Percentiles rank a stretch among this genome's conserved stretches.
Conservation (phyloP, 2,329 filamentous ascomycete species). For the Cladosporium cucumerinum region DNA sequence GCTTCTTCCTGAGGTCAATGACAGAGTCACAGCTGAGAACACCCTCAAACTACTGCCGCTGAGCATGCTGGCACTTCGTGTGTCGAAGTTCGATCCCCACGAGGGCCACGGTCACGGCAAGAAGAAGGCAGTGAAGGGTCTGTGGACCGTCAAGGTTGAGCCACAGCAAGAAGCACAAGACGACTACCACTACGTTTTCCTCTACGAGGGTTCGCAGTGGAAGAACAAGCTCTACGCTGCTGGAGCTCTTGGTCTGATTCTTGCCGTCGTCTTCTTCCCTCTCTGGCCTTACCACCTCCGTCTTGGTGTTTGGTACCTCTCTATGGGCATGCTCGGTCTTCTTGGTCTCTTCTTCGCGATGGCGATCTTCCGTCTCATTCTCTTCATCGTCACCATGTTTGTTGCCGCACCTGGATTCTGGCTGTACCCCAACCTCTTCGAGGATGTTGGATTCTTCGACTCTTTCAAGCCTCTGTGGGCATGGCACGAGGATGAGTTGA, state of each 20-base stretch:
- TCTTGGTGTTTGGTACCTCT: constrained; percentile 94
- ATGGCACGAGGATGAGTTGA: constrained; percentile 67
- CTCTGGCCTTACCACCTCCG: constrained; percentile 90
- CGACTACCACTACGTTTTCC: constrained; percentile 92
- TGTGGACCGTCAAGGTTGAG: constrained; percentile 94
- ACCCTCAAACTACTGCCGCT: constrained; percentile 92
- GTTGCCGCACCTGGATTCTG: constrained; percentile 81
- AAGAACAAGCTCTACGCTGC: constrained; percentile 89
- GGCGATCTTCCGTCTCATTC: constrained; percentile 92
- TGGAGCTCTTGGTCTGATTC: constrained; percentile 77
- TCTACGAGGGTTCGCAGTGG: constrained; percentile 91
- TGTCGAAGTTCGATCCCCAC: constrained; percentile 76
- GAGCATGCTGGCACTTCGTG: constrained; percentile 87
- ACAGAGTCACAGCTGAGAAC: constrained; percentile 86
- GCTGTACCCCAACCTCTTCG: constrained; percentile 96
- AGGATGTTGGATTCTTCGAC: constrained; percentile 97
- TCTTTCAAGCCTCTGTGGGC: constrained; percentile 95
- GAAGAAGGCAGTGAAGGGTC: constrained; percentile 86
- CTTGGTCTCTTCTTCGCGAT: constrained; percentile 94
- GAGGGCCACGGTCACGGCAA: constrained; percentile 69
- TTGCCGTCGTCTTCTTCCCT: constrained; percentile 89
- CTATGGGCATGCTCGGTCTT: constrained; percentile 86
- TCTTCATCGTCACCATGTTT: constrained; percentile 93
- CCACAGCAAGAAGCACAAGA: constrained; percentile 87
- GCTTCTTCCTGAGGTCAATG: constrained; percentile 79